Conservation (phyloP, 129 eudicot genomes). For the Flaveria trinervia region DNA sequence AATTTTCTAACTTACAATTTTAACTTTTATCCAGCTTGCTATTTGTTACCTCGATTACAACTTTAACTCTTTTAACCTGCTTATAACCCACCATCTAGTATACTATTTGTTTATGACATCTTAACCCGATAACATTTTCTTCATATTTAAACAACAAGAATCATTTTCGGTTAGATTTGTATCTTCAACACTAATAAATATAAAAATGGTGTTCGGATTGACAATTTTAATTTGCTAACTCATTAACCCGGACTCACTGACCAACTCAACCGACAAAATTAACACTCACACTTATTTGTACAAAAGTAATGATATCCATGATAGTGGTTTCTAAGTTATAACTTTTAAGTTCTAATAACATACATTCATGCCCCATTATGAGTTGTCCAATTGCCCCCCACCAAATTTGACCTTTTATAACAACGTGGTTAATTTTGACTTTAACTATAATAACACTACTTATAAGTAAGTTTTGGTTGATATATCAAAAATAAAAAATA, state of each 20-base stretch:
- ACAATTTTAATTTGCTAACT: not conserved
- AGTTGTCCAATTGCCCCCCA: not conserved
- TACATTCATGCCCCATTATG: conserved; percentile 1
- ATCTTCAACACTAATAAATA: no score
- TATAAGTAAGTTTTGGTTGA: not conserved
- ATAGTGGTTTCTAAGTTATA: not conserved
- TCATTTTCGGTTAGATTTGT: no score
- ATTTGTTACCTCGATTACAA: no score
- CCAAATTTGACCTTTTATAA: not conserved
- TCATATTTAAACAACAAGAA: no score
- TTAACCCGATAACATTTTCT: no score
- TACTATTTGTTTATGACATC: no score
- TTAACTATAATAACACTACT: not conserved
- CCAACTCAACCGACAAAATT: not conserved
- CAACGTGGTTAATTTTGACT: not conserved
- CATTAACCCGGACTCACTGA: not conserved
- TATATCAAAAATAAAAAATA: not conserved
- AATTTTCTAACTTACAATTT: no score
- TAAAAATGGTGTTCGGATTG: no score
- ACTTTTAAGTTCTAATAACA: not conserved
- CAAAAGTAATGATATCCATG: not conserved
- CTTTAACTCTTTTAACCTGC: no score
- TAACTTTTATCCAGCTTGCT: no score
- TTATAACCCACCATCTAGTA: no score
- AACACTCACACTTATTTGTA: not conserved